Base-by-base conservation (phyloP, 768 basidiomycete species). In the Boletus rubropictus region DNA sequence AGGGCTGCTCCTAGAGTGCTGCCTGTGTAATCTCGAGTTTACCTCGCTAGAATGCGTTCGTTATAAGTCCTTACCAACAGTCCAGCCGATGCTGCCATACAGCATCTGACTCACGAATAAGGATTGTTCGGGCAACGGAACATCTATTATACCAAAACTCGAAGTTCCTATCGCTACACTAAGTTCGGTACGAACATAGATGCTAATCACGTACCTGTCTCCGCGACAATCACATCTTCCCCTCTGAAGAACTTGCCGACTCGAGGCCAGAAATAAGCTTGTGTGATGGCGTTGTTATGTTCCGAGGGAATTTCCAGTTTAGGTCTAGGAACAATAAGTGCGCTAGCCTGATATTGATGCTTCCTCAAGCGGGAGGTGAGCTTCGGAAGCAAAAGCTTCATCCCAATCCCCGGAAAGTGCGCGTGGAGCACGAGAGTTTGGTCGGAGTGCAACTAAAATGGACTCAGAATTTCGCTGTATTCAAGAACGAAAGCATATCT, bases 41-140 rank as follows among this genome's bases (percentile, higher is more conserved):
- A 42, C 3, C 18, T 8, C 11, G 21, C 7, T 9, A 5, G 7
- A n/a, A 24, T 1, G 3, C 1, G 5, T 41, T n/a, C 7, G 22
- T 39, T 18, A n/a, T 1, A 6, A 2, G 0, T 9, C 55, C 72
- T 69, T 63, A 71, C 89, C 89, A 33, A 86, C 80, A 15, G 85
- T 81, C 84, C 86, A 96, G 0, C 94, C 94, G 54, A 97, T 96
- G 49, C 84, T 85, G 41, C 94, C 93, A 84, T 88, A 96, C 5
- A 96, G 68, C 42, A 95, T 80, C 66, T 93, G 90, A 50, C 75
- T 79, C 32, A 90, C 50, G 48, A 84, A 80, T 5, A 81, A 64
- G 1, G 82, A 70, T 37, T 79, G 73, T n/a, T 79, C 72, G 0
- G 94, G 94, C 10, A 95, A 68, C 2, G 83, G 81, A 25, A 90